Conservation (phyloP, 2,329 filamentous ascomycete species). For the Periconia digitata region DNA sequence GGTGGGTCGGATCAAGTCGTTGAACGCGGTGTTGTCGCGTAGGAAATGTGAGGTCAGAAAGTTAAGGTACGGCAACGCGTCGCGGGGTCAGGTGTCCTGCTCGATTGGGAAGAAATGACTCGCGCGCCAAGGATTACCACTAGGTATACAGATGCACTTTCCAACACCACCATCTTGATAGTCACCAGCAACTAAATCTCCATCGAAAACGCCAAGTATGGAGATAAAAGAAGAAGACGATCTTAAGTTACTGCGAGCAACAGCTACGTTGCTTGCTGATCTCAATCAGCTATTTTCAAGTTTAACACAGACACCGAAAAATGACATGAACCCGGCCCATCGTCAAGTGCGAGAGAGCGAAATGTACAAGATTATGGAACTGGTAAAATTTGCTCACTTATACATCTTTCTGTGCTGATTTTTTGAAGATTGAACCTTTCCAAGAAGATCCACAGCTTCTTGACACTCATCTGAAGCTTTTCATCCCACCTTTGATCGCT, state of each 20-base stretch:
- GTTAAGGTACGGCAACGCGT: constrained; percentile 12
- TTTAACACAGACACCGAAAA: constrained; percentile 41
- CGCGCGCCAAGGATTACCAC: constrained; percentile 15
- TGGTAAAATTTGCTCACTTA: constrained; percentile 21
- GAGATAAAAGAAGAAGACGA: constrained; percentile 49
- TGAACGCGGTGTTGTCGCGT: constrained; percentile 1
- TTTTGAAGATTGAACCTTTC: constrained; percentile 71
- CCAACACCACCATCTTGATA: constrained; percentile 3
- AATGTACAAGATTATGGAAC: constrained; percentile 41
- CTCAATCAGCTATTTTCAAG: constrained; percentile 35
- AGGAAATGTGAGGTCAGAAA: constrained; percentile 4
- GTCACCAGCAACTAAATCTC: not conserved
- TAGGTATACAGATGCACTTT: too few species aligned
- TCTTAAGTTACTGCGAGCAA: constrained; percentile 48
- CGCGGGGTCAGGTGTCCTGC: constrained; percentile 34
- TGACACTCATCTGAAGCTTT: constrained; percentile 75
- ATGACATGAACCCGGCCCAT: constrained; percentile 30
- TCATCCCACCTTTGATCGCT: constrained; percentile 73
- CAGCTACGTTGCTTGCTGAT: constrained; percentile 35
- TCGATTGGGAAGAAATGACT: constrained; percentile 28
- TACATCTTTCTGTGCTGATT: constrained; percentile 2
- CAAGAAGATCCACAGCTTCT: constrained; percentile 94
- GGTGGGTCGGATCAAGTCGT: not conserved
- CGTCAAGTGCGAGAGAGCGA: constrained; percentile 43
- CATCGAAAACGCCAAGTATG: constrained; percentile 22